A percentile compares a stretch with the other conserved stretches of the same genome.
Evolutionary conservation across 2,329 filamentous ascomycete genomes (phyloP).

Genomic region (Apiospora phragmitis): DNA sequence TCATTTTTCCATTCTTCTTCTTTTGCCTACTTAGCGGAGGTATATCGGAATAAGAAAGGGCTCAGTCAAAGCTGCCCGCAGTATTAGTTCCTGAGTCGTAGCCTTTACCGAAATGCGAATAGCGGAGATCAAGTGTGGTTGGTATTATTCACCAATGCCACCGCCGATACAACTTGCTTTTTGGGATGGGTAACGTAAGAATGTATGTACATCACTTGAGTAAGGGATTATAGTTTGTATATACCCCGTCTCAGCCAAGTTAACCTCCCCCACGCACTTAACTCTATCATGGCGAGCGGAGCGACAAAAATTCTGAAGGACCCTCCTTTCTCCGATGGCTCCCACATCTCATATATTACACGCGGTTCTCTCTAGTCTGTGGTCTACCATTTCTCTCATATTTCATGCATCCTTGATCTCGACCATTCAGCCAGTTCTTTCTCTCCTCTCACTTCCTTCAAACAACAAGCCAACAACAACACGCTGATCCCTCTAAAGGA

Average conservation of each 20-base stretch:
- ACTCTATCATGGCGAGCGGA: background rate
- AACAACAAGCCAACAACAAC: too few species aligned
- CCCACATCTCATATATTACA: background rate
- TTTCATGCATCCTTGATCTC: too few species aligned
- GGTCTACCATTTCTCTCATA: background rate
- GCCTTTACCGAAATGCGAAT: background rate
- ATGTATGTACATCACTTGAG: background rate
- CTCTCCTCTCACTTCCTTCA: too few species aligned
- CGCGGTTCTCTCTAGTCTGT: too few species aligned
- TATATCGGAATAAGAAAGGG: background rate
- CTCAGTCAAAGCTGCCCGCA: background rate
- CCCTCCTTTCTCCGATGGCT: background rate
- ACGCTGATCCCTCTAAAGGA: too few species aligned
- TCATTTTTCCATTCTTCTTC: too few species aligned
- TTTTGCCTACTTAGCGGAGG: too few species aligned
- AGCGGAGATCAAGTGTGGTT: background rate
- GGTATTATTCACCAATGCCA: background rate
- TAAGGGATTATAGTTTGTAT: background rate
- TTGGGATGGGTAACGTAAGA: background rate
- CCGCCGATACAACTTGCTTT: background rate
- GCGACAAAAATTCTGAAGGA: background rate
- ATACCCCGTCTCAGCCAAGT: background rate
- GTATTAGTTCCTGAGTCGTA: background rate
- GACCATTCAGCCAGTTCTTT: background rate
- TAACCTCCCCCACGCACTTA: background rate